Base-by-base conservation (phyloP, 805 yeast species). In the Yamadazyma kitorensis region DNA sequence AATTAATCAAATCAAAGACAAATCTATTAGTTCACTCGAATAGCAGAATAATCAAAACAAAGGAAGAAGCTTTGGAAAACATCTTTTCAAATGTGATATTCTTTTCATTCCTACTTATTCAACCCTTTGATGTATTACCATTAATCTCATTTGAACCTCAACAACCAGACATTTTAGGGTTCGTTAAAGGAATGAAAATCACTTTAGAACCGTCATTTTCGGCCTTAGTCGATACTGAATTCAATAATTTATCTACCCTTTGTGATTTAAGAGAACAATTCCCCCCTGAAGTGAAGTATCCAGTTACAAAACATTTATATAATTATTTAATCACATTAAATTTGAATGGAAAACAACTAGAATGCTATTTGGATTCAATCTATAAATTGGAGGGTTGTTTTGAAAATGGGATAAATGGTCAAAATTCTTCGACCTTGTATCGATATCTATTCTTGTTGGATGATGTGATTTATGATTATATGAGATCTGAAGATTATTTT, bases 101-200 rank as follows among this genome's bases (percentile, higher is more conserved):
- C 21, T 57, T 36, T 33, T 43, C 57, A 5, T 58, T 49, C 27
- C 36, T 57, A 14, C 48, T 56, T 6, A 32, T 54, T 3, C 62
- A 57, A 32, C 66, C 66, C 1, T 52, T 47, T 28, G 38, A 41
- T 20, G 33, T 54, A 14, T 22, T 55, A 20, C 64, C 65, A 4
- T 28, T 61, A 19, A 28, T 59, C 1, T 40, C 49, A 11, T 44
- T 41, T 24, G 47, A 42, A 6, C 31, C 26, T 3, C 37, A 24
- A 18, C 30, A 45, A 4, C 34, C 49, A 1, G 65, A 58, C 32
- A 34, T 59, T 7, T 13, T 60, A 6, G 43, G 50, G 2, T 42
- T 54, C 6, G 35, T 51, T 18, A 36, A 13, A 17, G 53, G 56
- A 1, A 41, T 57, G 26, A 39, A 38, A 11, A 13, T 27, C 5